Percentiles rank a stretch among this genome's conserved stretches.
These are phyloP conservation scores for Teratosphaeriaceae sp. DNA, from an alignment of 2,329 filamentous ascomycete species.

Conservation along the genomic window DNA sequence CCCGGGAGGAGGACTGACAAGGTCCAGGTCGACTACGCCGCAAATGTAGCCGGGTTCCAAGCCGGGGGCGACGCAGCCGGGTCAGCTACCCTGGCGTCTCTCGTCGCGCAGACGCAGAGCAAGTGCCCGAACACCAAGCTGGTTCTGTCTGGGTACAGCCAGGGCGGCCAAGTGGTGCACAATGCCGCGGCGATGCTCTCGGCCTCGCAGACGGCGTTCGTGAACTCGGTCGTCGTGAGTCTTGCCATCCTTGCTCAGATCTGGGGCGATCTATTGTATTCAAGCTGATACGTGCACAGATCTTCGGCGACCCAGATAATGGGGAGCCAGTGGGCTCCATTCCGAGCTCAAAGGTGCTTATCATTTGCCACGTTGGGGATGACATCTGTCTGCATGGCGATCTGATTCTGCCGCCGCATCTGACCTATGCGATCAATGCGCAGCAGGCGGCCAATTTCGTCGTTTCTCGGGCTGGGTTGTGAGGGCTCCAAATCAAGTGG, in stretches of 20 bases:
- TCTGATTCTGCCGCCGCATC: constrained; percentile 28
- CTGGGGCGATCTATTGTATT: constrained; percentile 2
- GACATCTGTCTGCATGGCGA: constrained; percentile 28
- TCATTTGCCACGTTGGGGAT: constrained; percentile 31
- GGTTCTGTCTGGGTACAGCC: constrained; percentile 18
- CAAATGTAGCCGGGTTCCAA: constrained; percentile 6
- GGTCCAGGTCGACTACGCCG: constrained; percentile 6
- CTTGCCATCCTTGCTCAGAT: neutral
- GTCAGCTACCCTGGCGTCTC: constrained; percentile 14
- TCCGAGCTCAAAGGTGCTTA: constrained; percentile 25
- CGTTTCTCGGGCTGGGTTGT: constrained; percentile 2
- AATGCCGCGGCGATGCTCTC: constrained; percentile 10
- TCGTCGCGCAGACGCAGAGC: constrained; percentile 11
- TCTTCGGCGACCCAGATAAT: constrained; percentile 34
- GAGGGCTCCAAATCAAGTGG: no score
- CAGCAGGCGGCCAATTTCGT: constrained; percentile 28
- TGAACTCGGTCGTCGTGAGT: constrained; percentile 15
- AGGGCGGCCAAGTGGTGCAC: constrained; percentile 17
- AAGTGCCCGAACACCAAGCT: constrained; percentile 19
- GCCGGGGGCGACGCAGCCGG: constrained; percentile 12
- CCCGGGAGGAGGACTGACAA: no score
- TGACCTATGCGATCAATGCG: constrained; percentile 30
- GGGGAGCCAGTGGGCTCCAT: constrained; percentile 28
- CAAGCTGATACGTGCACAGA: constrained; percentile 12
- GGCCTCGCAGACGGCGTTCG: constrained; percentile 3